Base-by-base conservation (phyloP, 2,329 filamentous ascomycete genomes). In the Trichoderma oligosporum region DNA sequence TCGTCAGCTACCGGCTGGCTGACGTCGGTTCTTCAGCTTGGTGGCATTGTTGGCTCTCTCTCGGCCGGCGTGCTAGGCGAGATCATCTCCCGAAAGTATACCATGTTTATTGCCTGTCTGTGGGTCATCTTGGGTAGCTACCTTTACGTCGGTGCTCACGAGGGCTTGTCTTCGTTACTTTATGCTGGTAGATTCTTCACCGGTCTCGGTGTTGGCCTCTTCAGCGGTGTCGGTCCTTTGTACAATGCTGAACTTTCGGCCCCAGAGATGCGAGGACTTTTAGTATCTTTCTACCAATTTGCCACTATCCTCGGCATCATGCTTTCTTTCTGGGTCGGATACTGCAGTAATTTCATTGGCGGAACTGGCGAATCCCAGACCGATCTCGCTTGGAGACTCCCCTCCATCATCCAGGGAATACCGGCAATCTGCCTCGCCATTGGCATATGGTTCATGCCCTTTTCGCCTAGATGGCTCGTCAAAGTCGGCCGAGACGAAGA, bases 371-470 rank as follows among this genome's bases (percentile, higher is more conserved):
- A 74, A 61, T 57, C 69, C 56, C 66, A 78, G 63, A 68, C 73
- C 57, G 65, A 78, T 66, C 60, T 79, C 58, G 66, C 71, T 1
- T 73, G 73, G 74, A 63, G 74, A 64, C 64, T 83, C 0, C 77
- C 77, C 0, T 74, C 76, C 85, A 82, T 62, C 75, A 92, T 0
- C 1, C 89, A 93, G 65, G 76, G 91, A 4, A 76, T 79, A 0
- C 88, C 88, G 0, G 87, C 86, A 0, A 63, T 85, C 1, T 63
- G 90, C 4, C 79, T 93, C 2, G 82, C 86, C 25, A 65, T 80
- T 8, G 88, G 88, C 33, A 91, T 91, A 80, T 67, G 87, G 14
- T 89, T 89, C 73, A 89, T 92, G 87, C 89, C 88, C 0, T 91
- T 88, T 71, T 87, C 83, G 0, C 89, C 89, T 0, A 79, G 89